These are phyloP conservation scores for Metschnikowia henanensis DNA, from an alignment of 805 yeast genomes.

Conservation along the genomic window DNA sequence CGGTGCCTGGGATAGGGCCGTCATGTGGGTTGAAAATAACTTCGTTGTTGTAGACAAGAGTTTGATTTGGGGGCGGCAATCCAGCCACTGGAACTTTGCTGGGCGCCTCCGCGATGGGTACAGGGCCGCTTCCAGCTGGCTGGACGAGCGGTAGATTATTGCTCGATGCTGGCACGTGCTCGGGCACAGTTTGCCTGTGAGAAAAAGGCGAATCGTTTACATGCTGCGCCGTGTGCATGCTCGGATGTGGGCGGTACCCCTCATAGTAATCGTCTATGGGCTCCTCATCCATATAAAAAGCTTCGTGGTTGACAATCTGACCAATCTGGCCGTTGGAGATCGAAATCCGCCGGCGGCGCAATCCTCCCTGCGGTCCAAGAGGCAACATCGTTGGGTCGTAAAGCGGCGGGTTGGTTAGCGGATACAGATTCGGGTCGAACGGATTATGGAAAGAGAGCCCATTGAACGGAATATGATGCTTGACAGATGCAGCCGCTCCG, in stretches of 20 bases:
- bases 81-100: slow-evolving; percentile 29
- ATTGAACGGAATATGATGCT: slow-evolving; percentile 11
- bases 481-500: neutral
- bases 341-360: slow-evolving; percentile 65
- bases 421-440: slow-evolving; percentile 42
- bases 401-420: slow-evolving; percentile 46
- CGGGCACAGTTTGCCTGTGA: neutral
- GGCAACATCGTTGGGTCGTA: slow-evolving; percentile 45
- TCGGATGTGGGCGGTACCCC: neutral
- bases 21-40: slow-evolving; percentile 52
- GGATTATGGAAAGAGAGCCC: slow-evolving; percentile 32
- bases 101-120: slow-evolving; percentile 7
- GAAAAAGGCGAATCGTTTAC: neutral
- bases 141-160: slow-evolving; percentile 5
- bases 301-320: slow-evolving; percentile 56
- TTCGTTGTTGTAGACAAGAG: slow-evolving; percentile 53
- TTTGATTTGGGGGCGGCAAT: slow-evolving; percentile 50
- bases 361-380: slow-evolving; percentile 31
- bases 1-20: slow-evolving; percentile 62
- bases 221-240: neutral
- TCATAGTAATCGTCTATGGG: slow-evolving; percentile 22
- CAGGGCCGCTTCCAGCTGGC: slow-evolving; percentile 3
- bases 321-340: slow-evolving; percentile 86
- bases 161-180: neutral
- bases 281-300: slow-evolving; percentile 31